Base-by-base conservation (phyloP, 345 rosid species). In the Combretum micranthum region DNA sequence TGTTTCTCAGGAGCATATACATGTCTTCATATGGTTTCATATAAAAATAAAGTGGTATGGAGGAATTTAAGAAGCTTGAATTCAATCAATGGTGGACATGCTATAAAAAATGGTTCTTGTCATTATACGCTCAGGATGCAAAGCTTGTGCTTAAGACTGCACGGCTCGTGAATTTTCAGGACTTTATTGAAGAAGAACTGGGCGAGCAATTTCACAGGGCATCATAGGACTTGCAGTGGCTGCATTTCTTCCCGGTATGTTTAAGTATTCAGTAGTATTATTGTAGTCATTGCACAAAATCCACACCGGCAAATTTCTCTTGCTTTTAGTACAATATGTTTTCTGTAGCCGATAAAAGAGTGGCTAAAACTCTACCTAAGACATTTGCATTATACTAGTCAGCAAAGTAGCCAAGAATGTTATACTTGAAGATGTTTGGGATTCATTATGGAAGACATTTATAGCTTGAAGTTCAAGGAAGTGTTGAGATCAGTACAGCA, bases 281-380 rank as follows among this genome's bases (percentile, higher is more conserved):
- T 87, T 93, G 76, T 97, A 93, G 81, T 93, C 97, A 22, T 93
- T 93, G 64, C 99, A 93, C 17, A 93, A 80, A 64, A 93, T 87
- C 99, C 99, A 93, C 42, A 93, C 92, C 99, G 89, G 83, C 73
- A 66, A 62, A 55, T 50, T 42, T 50, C 51, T 18, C n/a, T 21
- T 23, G 44, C 13, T 12, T 42, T 26, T 44, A 19, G 53, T 32
- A 56, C 60, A 44, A 45, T 44, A 20, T 44, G 20, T 21, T 56
- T 22, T 21, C 44, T 3, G 13, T 20, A 42, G 17, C 18, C 2
- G 42, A 44, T 32, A 19, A 2, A 25, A 44, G 16, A 26, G 26
- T 12, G 43, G 42, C 18, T 26, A 56, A 44, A 44, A 22, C 43
- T 10, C 19, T 20, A 20, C n/a, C 60, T 20, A 10, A 39, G 22